These are phyloP conservation scores for Thermothelomyces thermophilus DNA, from an alignment of 2,329 filamentous ascomycete species.

Conservation along the genomic window DNA sequence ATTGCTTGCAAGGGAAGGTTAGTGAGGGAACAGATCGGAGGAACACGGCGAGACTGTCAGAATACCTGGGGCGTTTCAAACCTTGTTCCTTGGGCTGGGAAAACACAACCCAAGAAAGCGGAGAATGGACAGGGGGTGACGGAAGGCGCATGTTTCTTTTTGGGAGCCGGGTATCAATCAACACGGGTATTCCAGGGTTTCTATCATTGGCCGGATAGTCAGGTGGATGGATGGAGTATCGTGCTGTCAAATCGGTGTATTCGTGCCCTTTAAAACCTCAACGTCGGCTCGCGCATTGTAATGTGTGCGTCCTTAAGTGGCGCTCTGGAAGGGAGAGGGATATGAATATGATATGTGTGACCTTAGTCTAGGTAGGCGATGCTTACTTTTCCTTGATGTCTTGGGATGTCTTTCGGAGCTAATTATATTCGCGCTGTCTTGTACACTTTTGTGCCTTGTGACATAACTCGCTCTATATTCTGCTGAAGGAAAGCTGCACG, in stretches of 20 bases:
- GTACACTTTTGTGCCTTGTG: no score
- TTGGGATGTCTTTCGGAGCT: background rate
- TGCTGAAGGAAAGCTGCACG: no score
- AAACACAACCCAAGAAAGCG: no score
- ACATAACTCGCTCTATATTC: no score
- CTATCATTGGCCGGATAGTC: background rate
- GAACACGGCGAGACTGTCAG: constrained; percentile 13
- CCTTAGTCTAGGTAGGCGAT: no score
- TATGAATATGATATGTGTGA: no score
- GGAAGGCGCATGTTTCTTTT: background rate
- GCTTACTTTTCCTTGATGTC: background rate
- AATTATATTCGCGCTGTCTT: no score
- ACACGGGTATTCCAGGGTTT: background rate
- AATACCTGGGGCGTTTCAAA: background rate
- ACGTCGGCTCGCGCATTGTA: background rate
- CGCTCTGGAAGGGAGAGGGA: background rate
- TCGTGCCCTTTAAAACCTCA: background rate
- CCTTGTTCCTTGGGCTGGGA: background rate
- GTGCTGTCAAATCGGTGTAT: constrained; percentile 5
- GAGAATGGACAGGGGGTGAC: background rate
- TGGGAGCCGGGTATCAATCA: background rate
- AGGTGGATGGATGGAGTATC: constrained; percentile 4
- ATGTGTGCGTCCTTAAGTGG: background rate
- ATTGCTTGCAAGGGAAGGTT: background rate
- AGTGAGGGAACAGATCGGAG: background rate